Conservation (phyloP, 2,329 filamentous ascomycete species). For the Truncatella angustata region DNA sequence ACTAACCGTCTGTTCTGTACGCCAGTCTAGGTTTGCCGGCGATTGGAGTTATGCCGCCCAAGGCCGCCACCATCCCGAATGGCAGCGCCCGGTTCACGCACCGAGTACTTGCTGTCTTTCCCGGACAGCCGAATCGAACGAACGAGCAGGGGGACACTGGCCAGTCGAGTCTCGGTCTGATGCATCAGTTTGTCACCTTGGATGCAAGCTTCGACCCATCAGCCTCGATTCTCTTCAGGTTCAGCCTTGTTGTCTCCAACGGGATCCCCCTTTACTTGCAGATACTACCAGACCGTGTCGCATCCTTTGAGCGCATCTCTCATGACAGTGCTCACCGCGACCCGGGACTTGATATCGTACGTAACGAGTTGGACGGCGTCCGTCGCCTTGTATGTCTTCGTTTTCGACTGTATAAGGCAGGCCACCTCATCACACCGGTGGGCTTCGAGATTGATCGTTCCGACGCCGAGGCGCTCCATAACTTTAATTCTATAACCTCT, state of each 20-base stretch:
- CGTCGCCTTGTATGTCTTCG: slow-evolving; percentile 3
- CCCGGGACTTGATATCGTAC: not conserved
- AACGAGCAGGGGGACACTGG: not conserved
- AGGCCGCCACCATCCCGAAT: slow-evolving; percentile 1
- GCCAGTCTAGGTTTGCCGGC: not conserved
- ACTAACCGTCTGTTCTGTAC: not conserved
- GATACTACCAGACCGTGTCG: not conserved
- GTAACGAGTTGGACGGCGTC: not conserved
- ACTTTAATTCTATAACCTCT: not conserved
- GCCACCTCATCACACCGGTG: slow-evolving; percentile 2
- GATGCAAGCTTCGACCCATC: slow-evolving; percentile 1
- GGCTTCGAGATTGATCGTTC: slow-evolving; percentile 4
- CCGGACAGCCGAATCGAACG: not conserved
- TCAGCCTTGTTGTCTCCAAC: slow-evolving; percentile 1
- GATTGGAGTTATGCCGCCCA: not conserved
- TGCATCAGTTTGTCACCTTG: not conserved
- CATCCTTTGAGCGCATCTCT: not conserved
- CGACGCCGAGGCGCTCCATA: slow-evolving; percentile 1
- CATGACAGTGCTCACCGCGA: not conserved
- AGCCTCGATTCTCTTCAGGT: slow-evolving; percentile 3
- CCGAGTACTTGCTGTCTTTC: slow-evolving; percentile 5
- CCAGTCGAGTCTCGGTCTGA: not conserved
- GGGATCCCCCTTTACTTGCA: not conserved
- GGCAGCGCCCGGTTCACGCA: not conserved
- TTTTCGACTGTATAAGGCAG: not conserved